These are phyloP conservation scores for Capsella bursapastoris DNA, from an alignment of 345 rosid species.

Conservation along the genomic window DNA sequence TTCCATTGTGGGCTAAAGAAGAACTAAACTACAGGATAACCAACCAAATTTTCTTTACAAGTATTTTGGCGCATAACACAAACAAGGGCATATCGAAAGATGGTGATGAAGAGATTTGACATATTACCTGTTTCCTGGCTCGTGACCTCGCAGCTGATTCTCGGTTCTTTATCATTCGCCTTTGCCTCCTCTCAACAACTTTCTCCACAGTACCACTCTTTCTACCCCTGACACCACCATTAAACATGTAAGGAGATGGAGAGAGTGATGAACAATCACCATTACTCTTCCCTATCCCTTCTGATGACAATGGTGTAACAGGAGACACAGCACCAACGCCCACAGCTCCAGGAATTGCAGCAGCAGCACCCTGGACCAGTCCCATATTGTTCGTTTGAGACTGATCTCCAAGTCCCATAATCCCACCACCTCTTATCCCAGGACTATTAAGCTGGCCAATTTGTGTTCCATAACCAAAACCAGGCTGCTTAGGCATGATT, in stretches of 20 bases:
- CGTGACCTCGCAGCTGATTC: constrained; percentile 98
- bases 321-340: constrained; percentile 64
- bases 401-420: constrained; percentile 66
- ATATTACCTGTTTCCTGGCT: constrained; percentile 91
- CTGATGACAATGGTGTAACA: constrained; percentile 74
- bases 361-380: constrained; percentile 54
- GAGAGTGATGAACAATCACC: constrained; percentile 85
- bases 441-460: constrained; percentile 52
- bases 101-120: not conserved
- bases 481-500: constrained; percentile 71
- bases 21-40: constrained; percentile 15
- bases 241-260: constrained; percentile 76
- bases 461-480: constrained; percentile 56
- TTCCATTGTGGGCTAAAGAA: not conserved
- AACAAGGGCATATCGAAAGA: not conserved
- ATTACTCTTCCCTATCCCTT: constrained; percentile 75
- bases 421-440: constrained; percentile 63
- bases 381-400: constrained; percentile 49
- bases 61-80: not conserved
- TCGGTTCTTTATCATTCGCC: constrained; percentile 97
- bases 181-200: constrained; percentile 98
- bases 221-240: constrained; percentile 75
- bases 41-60: not conserved
- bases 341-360: constrained; percentile 56
- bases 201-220: constrained; percentile 77